Percentiles rank a stretch among this genome's conserved stretches.
These are phyloP conservation scores for Gentiana straminea DNA, from an alignment of 257 asterid species.

Conservation along the genomic window DNA sequence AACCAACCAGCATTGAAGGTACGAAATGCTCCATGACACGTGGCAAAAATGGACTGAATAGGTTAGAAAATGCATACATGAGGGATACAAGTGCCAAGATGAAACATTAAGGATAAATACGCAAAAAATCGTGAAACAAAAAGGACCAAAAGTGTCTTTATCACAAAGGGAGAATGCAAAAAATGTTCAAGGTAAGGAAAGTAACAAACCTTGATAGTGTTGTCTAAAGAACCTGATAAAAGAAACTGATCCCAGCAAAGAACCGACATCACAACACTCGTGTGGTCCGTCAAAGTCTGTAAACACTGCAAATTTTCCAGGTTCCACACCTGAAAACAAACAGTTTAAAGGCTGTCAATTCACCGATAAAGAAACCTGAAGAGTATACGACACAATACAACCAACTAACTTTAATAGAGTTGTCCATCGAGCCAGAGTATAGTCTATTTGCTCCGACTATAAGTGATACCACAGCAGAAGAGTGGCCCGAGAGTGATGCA, in stretches of 20 bases:
- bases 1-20: too few species aligned
- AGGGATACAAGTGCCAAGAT: neutral
- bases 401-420: conserved; percentile 55
- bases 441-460: conserved; percentile 76
- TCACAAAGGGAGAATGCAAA: too few species aligned
- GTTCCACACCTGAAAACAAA: conserved; percentile 73
- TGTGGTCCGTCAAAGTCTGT: conserved; percentile 71
- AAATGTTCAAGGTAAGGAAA: neutral
- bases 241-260: conserved; percentile 99
- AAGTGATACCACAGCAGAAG: conserved; percentile 79
- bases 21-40: too few species aligned
- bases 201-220: conserved; percentile 61
- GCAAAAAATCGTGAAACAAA: neutral
- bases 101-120: neutral
- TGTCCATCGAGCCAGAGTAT: conserved; percentile 95
- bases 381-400: neutral
- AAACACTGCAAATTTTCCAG: conserved; percentile 84
- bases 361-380: conserved; percentile 1
- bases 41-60: too few species aligned
- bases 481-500: conserved; percentile 76
- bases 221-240: conserved; percentile 86
- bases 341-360: neutral
- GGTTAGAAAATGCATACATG: neutral
- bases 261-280: conserved; percentile 88
- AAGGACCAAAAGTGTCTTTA: too few species aligned